Evolutionary conservation across 768 basidiomycete species (phyloP).

Genomic region (Roridomyces roridus): DNA sequence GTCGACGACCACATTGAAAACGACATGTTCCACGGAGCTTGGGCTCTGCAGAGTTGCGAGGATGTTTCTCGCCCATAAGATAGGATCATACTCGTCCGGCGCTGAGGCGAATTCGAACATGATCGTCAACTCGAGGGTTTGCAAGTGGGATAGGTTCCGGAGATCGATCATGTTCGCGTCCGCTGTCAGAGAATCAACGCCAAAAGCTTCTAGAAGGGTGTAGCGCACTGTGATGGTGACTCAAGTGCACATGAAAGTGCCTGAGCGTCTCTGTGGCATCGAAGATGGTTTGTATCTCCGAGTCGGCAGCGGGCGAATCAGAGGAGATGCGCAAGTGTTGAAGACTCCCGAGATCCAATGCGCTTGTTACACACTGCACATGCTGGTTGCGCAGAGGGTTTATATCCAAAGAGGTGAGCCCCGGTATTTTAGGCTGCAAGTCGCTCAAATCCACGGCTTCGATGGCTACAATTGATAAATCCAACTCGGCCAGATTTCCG

Average conservation of each 20-base stretch:
- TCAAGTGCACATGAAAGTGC: background rate
- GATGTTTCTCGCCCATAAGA: conserved; percentile 1
- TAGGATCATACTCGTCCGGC: conserved; percentile 7
- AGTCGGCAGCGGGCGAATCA: background rate
- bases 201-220: background rate
- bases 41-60: background rate
- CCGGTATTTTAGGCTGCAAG: background rate
- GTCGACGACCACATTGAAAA: conserved; percentile 13
- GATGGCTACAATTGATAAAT: background rate
- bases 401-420: conserved; percentile 3
- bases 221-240: conserved; percentile 11
- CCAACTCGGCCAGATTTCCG: background rate
- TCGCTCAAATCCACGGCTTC: background rate
- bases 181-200: background rate
- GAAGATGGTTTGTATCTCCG: conserved; percentile 6
- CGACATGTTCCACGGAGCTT: conserved; percentile 1
- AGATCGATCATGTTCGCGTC: conserved; percentile 3
- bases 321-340: background rate
- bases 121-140: conserved; percentile 11
- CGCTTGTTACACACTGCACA: conserved; percentile 2
- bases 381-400: background rate
- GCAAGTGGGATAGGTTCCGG: background rate
- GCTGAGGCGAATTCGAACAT: background rate
- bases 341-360: background rate
- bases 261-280: background rate